phyloP scores from a whole-genome alignment of 441 rosid species.

The Arabidopsis lyrata region DNA sequence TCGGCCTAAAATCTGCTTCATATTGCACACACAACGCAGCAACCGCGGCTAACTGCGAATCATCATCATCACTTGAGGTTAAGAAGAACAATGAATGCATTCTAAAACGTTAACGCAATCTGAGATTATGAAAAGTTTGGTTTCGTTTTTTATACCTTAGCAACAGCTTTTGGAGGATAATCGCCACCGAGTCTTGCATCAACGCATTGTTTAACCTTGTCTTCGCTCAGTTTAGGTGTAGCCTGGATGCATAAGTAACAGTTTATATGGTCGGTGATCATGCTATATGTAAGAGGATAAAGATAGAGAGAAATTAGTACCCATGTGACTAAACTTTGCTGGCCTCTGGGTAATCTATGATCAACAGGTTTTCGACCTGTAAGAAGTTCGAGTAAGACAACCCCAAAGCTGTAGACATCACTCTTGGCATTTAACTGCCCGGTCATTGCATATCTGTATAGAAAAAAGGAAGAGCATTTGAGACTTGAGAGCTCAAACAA shows the following conservation, averaged over 20 bases:
- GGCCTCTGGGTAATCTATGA: conserved; percentile 78
- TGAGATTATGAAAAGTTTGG: neutral
- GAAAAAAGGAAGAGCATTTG: conserved; percentile 3
- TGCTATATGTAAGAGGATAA: neutral
- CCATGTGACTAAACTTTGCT: conserved; percentile 83
- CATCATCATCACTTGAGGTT: conserved; percentile 15
- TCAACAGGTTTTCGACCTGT: conserved; percentile 79
- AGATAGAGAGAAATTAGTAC: conserved; percentile 46
- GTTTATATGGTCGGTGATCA: neutral
- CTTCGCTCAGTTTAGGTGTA: conserved; percentile 80
- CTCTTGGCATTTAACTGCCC: conserved; percentile 76
- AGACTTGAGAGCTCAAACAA: conserved; percentile 12
- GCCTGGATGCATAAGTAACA: conserved; percentile 54
- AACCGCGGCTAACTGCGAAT: conserved; percentile 88
- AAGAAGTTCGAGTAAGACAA: conserved; percentile 71
- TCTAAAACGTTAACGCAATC: neutral
- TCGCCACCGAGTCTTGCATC: conserved; percentile 78
- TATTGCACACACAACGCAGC: conserved; percentile 98
- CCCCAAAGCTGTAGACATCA: conserved; percentile 83
- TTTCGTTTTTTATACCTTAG: conserved; percentile 53
- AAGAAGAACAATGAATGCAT: neutral
- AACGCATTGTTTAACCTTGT: conserved; percentile 76
- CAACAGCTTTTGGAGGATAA: conserved; percentile 83
- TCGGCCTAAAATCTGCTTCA: conserved; percentile 96
- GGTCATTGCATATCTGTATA: conserved; percentile 73